Conservation (phyloP, 108 stramenopile species). For the Epipyxis sp. region DNA sequence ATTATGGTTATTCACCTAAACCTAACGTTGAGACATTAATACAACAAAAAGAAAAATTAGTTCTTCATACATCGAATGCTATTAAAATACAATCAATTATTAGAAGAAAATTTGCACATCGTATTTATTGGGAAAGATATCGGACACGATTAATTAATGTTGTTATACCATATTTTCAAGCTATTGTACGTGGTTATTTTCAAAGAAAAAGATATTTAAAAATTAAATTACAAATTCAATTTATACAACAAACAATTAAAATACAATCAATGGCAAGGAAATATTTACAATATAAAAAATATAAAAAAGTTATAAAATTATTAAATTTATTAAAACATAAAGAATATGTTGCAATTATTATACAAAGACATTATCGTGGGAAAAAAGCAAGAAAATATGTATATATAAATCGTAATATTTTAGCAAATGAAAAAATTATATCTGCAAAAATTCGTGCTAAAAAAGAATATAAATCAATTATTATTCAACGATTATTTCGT, state of each 20-base stretch:
- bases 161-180: conserved; percentile 26
- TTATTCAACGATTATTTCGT: conserved; percentile 25
- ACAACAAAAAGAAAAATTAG: not conserved
- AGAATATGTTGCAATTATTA: not conserved
- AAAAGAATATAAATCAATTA: not conserved
- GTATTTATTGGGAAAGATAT: conserved; percentile 16
- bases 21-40: not conserved
- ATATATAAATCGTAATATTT: not conserved
- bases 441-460: not conserved
- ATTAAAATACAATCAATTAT: conserved; percentile 32
- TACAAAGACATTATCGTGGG: conserved; percentile 11
- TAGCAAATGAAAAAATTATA: conserved; percentile 12
- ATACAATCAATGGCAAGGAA: conserved; percentile 1
- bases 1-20: conserved; percentile 12
- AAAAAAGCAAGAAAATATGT: not conserved
- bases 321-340: not conserved
- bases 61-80: not conserved
- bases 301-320: not conserved
- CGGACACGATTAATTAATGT: not conserved
- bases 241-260: not conserved
- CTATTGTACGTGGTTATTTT: conserved; percentile 6
- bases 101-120: conserved; percentile 1
- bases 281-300: not conserved
- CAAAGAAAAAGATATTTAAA: not conserved
- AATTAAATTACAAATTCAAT: conserved; percentile 9